phyloP scores from a whole-genome alignment of 805 yeast genomes.

The Barnettozyma sp. region DNA sequence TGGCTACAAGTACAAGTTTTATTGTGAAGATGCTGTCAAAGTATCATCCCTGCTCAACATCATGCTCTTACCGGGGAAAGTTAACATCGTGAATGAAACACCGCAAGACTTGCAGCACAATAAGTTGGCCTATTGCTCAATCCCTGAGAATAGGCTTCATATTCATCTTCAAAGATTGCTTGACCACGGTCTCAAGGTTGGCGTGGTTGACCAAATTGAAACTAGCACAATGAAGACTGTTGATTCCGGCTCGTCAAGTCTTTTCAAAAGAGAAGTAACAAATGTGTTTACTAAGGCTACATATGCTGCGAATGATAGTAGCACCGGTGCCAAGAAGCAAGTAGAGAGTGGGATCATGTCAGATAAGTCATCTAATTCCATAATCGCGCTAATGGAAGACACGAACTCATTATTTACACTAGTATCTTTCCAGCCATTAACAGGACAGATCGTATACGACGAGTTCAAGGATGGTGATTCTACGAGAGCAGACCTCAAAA shows the following conservation, averaged over 20 bases:
- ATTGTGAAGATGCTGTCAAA: slow-evolving; percentile 72
- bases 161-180: slow-evolving; percentile 71
- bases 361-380: slow-evolving; percentile 35
- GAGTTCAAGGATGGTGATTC: slow-evolving; percentile 49
- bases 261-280: slow-evolving; percentile 64
- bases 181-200: slow-evolving; percentile 70
- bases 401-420: slow-evolving; percentile 33
- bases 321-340: slow-evolving; percentile 12
- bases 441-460: slow-evolving; percentile 76
- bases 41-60: slow-evolving; percentile 65
- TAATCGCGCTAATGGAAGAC: slow-evolving; percentile 38
- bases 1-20: slow-evolving; percentile 87
- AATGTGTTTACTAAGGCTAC: slow-evolving; percentile 80
- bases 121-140: slow-evolving; percentile 74
- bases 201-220: slow-evolving; percentile 80
- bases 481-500: slow-evolving; percentile 57
- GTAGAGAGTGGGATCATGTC: slow-evolving; percentile 22
- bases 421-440: slow-evolving; percentile 59
- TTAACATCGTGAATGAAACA: slow-evolving; percentile 44
- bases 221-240: slow-evolving; percentile 64
- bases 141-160: slow-evolving; percentile 72
- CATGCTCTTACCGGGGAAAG: slow-evolving; percentile 65
- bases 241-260: slow-evolving; percentile 41
- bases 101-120: slow-evolving; percentile 43
- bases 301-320: slow-evolving; percentile 55